A percentile compares a stretch with the other conserved stretches of the same genome.
These are phyloP conservation scores for Aureobasidium uvarum DNA, from an alignment of 2,329 filamentous ascomycete genomes.

Conservation along the genomic window DNA sequence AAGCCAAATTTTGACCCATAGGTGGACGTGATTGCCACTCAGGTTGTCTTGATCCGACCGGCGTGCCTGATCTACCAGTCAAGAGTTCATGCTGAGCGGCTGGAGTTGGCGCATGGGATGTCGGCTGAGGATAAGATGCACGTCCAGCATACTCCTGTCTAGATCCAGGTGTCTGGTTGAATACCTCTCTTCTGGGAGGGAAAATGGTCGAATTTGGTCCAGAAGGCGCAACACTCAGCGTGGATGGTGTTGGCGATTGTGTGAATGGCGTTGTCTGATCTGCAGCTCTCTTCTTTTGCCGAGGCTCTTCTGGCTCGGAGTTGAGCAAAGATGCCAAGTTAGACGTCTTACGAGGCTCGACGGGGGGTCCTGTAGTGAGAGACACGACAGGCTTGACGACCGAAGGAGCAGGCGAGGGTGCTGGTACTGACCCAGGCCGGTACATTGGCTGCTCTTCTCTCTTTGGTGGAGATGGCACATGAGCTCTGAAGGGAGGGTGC, in stretches of 20 bases:
- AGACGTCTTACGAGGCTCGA: conserved; percentile 41
- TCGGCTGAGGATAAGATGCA: conserved; percentile 22
- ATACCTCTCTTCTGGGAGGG: conserved; percentile 17
- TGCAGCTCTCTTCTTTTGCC: conserved; percentile 34
- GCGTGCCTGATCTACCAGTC: conserved; percentile 29
- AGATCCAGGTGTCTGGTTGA: conserved; percentile 28
- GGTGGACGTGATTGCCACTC: conserved; percentile 33
- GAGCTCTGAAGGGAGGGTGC: conserved; percentile 27
- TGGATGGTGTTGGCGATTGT: conserved; percentile 28
- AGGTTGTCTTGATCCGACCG: conserved; percentile 29
- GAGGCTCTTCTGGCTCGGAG: conserved; percentile 38
- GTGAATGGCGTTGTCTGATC: conserved; percentile 32
- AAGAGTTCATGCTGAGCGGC: conserved; percentile 25
- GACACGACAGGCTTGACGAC: conserved; percentile 28
- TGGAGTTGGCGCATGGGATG: conserved; percentile 15
- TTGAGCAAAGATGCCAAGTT: conserved; percentile 41
- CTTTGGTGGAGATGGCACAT: conserved; percentile 36
- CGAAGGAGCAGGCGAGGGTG: conserved; percentile 30
- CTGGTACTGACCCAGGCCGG: conserved; percentile 35
- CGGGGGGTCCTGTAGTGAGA: conserved; percentile 30
- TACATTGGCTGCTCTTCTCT: conserved; percentile 31
- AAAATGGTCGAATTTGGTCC: not conserved
- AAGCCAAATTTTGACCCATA: conserved; percentile 28
- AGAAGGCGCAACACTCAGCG: conserved; percentile 17
- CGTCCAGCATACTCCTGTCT: conserved; percentile 24